phyloP scores from a whole-genome alignment of 2,329 filamentous ascomycete species.

The Fusarium vanettenii region DNA sequence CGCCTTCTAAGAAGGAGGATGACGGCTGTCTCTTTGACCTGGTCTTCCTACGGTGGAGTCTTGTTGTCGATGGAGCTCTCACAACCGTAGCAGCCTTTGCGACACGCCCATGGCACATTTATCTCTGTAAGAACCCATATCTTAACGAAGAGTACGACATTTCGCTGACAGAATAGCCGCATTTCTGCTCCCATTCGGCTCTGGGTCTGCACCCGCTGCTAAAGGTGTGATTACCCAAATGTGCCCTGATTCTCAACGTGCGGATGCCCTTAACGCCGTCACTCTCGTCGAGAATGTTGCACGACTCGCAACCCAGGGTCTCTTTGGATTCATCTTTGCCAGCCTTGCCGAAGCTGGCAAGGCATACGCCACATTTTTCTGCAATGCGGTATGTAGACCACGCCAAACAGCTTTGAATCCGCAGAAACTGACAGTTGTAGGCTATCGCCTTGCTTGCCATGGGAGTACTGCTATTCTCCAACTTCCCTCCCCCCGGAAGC shows the following conservation, averaged over 20 bases:
- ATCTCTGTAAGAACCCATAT: conserved; percentile 59
- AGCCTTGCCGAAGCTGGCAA: conserved; percentile 69
- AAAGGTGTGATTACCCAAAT: conserved; percentile 81
- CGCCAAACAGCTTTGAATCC: not conserved
- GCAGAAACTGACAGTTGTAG: conserved; percentile 45
- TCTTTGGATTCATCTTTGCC: conserved; percentile 77
- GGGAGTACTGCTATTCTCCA: conserved; percentile 54
- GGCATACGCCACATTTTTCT: conserved; percentile 73
- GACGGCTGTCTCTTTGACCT: conserved; percentile 72
- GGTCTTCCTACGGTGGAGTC: conserved; percentile 73
- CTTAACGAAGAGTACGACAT: not conserved
- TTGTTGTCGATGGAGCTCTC: conserved; percentile 72
- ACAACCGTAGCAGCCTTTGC: conserved; percentile 73
- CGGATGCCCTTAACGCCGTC: conserved; percentile 76
- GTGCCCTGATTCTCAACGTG: conserved; percentile 70
- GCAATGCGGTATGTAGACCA: conserved; percentile 66
- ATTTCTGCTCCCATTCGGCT: conserved; percentile 73
- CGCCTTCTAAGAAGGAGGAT: conserved; percentile 50
- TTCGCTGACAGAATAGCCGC: conserved; percentile 57
- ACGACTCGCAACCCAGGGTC: conserved; percentile 69
- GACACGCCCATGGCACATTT: conserved; percentile 74
- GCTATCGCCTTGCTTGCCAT: conserved; percentile 62
- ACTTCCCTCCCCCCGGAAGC: conserved; percentile 55
- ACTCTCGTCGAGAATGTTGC: conserved; percentile 78
- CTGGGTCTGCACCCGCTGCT: conserved; percentile 75